Evolutionary conservation across 2,329 filamentous ascomycete genomes (phyloP).

Genomic region (Lachnellula suecica): DNA sequence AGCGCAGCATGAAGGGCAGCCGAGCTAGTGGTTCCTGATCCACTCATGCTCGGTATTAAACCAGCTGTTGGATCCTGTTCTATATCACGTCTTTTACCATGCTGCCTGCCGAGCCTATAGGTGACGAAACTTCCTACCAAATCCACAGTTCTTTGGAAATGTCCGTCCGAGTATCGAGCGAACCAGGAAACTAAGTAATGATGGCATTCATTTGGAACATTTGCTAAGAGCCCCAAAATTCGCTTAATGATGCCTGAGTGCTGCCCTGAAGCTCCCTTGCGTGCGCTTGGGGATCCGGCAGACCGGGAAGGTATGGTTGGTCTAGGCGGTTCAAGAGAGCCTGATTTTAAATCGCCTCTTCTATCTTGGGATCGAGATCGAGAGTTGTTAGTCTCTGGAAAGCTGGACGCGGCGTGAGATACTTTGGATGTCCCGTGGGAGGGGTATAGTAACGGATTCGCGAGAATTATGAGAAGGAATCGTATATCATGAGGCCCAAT

Average conservation of each 20-base stretch:
- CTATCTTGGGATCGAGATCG: constrained; percentile 26
- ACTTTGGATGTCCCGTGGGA: constrained; percentile 22
- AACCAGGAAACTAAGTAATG: constrained; percentile 78
- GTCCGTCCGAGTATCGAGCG: constrained; percentile 63
- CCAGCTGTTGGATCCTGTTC: constrained; percentile 62
- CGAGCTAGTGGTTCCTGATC: constrained; percentile 56
- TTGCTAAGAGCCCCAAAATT: constrained; percentile 76
- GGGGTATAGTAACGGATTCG: constrained; percentile 73
- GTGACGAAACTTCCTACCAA: constrained; percentile 77
- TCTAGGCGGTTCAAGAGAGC: constrained; percentile 6
- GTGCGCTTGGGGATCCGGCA: constrained; percentile 10
- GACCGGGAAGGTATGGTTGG: constrained; percentile 6
- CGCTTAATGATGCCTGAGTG: constrained; percentile 86
- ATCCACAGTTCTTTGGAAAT: constrained; percentile 74
- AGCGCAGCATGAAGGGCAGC: constrained; percentile 78
- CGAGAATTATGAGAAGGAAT: constrained; percentile 75
- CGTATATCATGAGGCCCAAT: constrained; percentile 68
- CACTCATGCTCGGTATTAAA: constrained; percentile 71
- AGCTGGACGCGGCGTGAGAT: too few relatives aligned
- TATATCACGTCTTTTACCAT: constrained; percentile 62
- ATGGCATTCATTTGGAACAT: constrained; percentile 73
- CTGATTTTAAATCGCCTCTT: constrained; percentile 13
- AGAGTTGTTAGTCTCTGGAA: constrained; percentile 12
- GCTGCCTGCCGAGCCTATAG: constrained; percentile 72
- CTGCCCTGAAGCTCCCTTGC: constrained; percentile 49